These are phyloP conservation scores for Boletus sp. DNA, from an alignment of 1,284 basidiomycete species.

Conservation along the genomic window DNA sequence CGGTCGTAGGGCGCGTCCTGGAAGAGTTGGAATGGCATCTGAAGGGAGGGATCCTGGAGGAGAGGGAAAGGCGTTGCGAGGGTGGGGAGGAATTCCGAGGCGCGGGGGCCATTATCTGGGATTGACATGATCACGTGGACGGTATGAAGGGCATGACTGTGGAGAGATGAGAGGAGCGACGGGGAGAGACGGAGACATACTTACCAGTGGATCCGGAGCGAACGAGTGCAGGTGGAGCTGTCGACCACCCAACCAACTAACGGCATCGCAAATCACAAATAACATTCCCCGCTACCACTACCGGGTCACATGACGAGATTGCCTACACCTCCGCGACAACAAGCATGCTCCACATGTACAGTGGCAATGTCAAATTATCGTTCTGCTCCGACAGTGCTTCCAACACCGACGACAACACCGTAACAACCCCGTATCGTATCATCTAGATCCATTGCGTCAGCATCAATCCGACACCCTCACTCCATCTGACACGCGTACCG, in stretches of 20 bases:
- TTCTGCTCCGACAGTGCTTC: slow-evolving; percentile 92
- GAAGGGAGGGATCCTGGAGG: slow-evolving; percentile 24
- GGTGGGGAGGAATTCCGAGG: slow-evolving; percentile 2
- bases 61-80: slow-evolving; percentile 27
- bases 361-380: slow-evolving; percentile 87
- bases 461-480: slow-evolving; percentile 3
- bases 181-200: background rate
- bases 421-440: slow-evolving; percentile 52
- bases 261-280: background rate
- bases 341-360: slow-evolving; percentile 84
- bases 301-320: slow-evolving; percentile 24
- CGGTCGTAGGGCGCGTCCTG: slow-evolving; percentile 18
- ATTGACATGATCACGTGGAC: slow-evolving; percentile 30
- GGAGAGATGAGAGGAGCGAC: too few relatives aligned
- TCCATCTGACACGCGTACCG: slow-evolving; percentile 48
- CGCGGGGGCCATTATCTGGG: slow-evolving; percentile 19
- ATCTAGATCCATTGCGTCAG: slow-evolving; percentile 39
- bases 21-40: slow-evolving; percentile 34
- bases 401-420: slow-evolving; percentile 63
- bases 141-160: slow-evolving; percentile 2
- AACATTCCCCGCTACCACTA: slow-evolving; percentile 27
- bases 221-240: too few relatives aligned
- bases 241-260: too few relatives aligned
- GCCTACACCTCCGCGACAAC: slow-evolving; percentile 40
- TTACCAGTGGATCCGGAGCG: too few relatives aligned